Evolutionary conservation across 208 protist species (phyloP).

Genomic region (Wallacemonas collosoma): DNA sequence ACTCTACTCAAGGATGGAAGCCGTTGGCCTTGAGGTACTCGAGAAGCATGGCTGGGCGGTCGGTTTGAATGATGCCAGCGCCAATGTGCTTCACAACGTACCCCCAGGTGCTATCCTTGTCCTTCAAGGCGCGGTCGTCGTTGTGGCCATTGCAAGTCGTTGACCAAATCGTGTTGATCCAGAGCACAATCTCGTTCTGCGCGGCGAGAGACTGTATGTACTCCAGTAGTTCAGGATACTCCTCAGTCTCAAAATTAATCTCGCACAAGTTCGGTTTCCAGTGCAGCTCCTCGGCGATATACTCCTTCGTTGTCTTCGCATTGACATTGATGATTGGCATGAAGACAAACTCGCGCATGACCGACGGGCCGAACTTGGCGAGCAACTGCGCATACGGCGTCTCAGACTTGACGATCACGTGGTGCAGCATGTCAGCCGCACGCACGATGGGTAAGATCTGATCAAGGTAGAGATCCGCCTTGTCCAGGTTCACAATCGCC

Average conservation of each 20-base stretch:
- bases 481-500: conserved; percentile 65
- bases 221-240: conserved; percentile 25
- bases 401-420: conserved; percentile 67
- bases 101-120: conserved; percentile 59
- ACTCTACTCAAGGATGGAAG: conserved; percentile 2
- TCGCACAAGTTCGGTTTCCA: conserved; percentile 48
- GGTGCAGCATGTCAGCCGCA: conserved; percentile 43
- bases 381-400: conserved; percentile 41
- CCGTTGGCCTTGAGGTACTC: conserved; percentile 42
- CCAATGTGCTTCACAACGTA: conserved; percentile 47
- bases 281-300: conserved; percentile 36
- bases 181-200: conserved; percentile 37
- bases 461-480: conserved; percentile 64
- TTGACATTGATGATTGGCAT: conserved; percentile 64
- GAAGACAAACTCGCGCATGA: conserved; percentile 58
- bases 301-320: conserved; percentile 36
- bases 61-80: conserved; percentile 63
- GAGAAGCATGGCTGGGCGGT: conserved; percentile 56
- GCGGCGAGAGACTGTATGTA: conserved; percentile 41
- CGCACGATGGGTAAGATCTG: conserved; percentile 47
- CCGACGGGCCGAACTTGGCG: conserved; percentile 34
- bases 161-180: conserved; percentile 76
- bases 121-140: conserved; percentile 56
- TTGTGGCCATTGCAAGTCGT: conserved; percentile 60
- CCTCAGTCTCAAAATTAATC: conserved; percentile 57